These are phyloP conservation scores for Fusarium sp. DNA, from an alignment of 2,329 filamentous ascomycete species.

Conservation along the genomic window DNA sequence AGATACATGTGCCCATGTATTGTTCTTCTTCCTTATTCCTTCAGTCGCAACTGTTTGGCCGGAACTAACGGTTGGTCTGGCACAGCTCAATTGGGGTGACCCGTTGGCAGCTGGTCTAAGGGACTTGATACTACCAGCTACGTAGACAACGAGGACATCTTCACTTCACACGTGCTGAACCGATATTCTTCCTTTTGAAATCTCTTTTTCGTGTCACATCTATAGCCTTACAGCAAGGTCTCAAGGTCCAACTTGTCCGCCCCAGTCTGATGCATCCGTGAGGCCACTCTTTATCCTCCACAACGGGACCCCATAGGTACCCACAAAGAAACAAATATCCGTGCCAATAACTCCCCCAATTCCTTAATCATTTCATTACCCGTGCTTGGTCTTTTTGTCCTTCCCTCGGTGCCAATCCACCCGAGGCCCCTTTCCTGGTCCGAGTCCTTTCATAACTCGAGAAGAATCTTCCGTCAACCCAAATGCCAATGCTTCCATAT, in stretches of 20 bases:
- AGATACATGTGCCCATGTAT: too few species aligned
- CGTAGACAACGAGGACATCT: too few species aligned
- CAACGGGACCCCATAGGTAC: conserved; percentile 18
- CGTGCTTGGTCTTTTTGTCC: conserved; percentile 13
- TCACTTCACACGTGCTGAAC: too few species aligned
- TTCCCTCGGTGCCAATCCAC: conserved; percentile 16
- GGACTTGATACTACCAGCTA: too few species aligned
- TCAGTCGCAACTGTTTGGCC: too few species aligned
- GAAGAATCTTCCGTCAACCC: not conserved
- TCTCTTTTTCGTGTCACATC: conserved; percentile 7
- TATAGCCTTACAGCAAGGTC: conserved; percentile 8
- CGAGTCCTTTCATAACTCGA: conserved; percentile 2
- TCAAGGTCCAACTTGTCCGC: not conserved
- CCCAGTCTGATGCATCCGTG: not conserved
- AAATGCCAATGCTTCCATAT: conserved; percentile 24
- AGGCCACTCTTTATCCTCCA: conserved; percentile 17
- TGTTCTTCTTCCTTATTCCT: too few species aligned
- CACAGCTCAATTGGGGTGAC: too few species aligned
- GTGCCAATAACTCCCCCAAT: conserved; percentile 27
- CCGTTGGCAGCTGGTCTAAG: too few species aligned
- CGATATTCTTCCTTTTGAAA: not conserved
- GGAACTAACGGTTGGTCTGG: too few species aligned
- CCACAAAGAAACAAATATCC: conserved; percentile 18
- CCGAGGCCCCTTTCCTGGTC: conserved; percentile 8
- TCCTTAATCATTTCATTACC: conserved; percentile 13